Conservation (phyloP, 257 asterid genomes). For the Knoxia roxburghii region DNA sequence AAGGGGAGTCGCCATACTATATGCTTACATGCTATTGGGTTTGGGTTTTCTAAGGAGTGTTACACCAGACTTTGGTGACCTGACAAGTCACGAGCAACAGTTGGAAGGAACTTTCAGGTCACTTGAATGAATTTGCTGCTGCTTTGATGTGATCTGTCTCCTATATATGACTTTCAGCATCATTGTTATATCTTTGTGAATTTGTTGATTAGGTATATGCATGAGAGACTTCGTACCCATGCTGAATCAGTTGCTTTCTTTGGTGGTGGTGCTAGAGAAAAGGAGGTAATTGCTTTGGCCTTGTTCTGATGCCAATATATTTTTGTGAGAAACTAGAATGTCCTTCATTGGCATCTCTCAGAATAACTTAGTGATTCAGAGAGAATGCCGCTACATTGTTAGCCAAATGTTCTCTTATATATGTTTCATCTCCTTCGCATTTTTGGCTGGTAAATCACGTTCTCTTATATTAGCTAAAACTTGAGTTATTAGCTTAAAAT, state of each 20-base stretch:
- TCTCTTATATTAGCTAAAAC: background rate
- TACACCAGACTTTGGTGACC: constrained; percentile 93
- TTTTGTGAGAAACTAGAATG: background rate
- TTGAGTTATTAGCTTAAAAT: background rate
- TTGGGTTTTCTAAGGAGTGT: constrained; percentile 87
- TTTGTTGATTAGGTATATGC: constrained; percentile 74
- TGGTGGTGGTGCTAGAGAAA: constrained; percentile 98
- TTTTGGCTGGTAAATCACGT: background rate
- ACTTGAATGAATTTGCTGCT: constrained; percentile 18
- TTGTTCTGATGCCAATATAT: background rate
- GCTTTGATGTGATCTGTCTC: constrained; percentile 12
- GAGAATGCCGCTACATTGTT: background rate
- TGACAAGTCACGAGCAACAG: constrained; percentile 81
- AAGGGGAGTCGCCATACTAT: constrained; percentile 83
- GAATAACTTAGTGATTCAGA: background rate
- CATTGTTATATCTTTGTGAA: constrained; percentile 2
- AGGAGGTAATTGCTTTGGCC: constrained; percentile 52
- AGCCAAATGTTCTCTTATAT: background rate
- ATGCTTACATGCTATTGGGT: constrained; percentile 96
- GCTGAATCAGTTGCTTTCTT: constrained; percentile 99
- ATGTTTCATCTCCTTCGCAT: constrained; percentile 10
- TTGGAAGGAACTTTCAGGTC: constrained; percentile 98
- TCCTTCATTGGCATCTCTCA: background rate
- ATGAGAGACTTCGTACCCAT: constrained; percentile 96
- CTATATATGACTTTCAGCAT: background rate